Evolutionary conservation across 305 asterid genomes (phyloP), one percentile per base, ranked within the genome.

Genomic region (Plantago coronopus): DNA sequence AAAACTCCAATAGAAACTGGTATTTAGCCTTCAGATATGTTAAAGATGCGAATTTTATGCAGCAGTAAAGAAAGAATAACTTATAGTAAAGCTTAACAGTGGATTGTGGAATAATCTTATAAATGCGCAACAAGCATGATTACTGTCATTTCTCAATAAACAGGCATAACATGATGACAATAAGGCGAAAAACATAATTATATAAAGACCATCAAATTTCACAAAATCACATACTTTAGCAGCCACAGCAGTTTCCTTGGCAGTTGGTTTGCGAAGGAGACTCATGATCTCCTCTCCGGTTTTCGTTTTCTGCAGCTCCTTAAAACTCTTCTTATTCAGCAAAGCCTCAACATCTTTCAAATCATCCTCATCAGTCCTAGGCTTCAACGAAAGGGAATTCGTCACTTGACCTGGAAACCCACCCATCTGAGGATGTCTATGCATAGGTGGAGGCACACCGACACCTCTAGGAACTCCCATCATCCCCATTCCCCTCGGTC

Each of bases 261-360:
- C 97, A 63, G 99, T 93, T 1, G 99, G 97, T 40, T 96, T 72
- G 70, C 83, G 97, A 72, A 93, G 87, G 68, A 93, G 97, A 79
- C 87, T 86, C 79, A 87, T 67, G 66, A 93, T 87, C 87, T 93
- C 97, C 82, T 93, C 99, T 12, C 99, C 99, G 0, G 93, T 89
- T 72, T 93, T 87, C 0, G 96, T 85, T 82, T 87, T 89, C 83
- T 93, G 96, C 94, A 80, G 8, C 63, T 93, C 99, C 82, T 27
- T 77, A 45, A 87, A 89, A 80, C 95, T 89, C 78, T 89, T 93
- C 76, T 85, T 89, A 67, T 89, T 85, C 80, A 93, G 69, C 61
- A 93, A 72, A 54, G 83, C 96, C 78, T 89, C 97, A 17, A 87
- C 79, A 79, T 93, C 96, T 79, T 93, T 89, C 87, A 87, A 58